Base-by-base conservation (phyloP, 129 eudicot species). In the Oenanthe sinensis region DNA sequence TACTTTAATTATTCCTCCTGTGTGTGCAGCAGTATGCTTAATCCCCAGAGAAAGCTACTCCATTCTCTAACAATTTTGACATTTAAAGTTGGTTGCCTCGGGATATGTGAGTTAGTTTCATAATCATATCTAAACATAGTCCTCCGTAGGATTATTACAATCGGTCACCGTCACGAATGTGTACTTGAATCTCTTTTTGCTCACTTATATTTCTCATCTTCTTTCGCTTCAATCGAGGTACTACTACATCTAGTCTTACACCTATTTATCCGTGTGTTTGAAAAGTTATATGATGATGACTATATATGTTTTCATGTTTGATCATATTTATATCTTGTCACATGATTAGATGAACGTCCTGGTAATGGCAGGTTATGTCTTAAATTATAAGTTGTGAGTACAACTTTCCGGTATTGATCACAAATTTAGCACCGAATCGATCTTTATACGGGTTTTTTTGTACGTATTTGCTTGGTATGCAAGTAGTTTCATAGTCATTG, bases 191-290 rank as follows among this genome's bases (percentile, higher is more conserved):
- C 72, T 65, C 71, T 10, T 65, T 63, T 33, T 6, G 37, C 37
- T 65, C 36, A 33, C 36, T 33, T 33, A 33, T 33, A 33, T 33
- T 33, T 33, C 36, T 65, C 40, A 13, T 65, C 40, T 33, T 26
- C 8, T 65, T 63, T 65, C 42, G 72, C 72, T 67, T 67, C 72
- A 67, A 12, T 67, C 68, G 15, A 60, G 68, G 68, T 60, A 60
- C 68, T 58, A 12, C 4, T 58, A 12, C 4, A 2, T 54, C 62
- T 20, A 0, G 62, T 54, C 7, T 22, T 19, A 11, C 20, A 52
- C 60, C 8, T 52, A 6, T 7, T 0, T 47, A 47, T 47, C 50
- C 4, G 24, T 54, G 55, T 17, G 20, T 12, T 49, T 0, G 20
- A 17, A 13, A 17, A 49, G 28, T 55, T 55, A 22, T 55, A 10